Evolutionary conservation across 352 stramenopile genomes (phyloP).

Genomic region (Phytopythium montanum): DNA sequence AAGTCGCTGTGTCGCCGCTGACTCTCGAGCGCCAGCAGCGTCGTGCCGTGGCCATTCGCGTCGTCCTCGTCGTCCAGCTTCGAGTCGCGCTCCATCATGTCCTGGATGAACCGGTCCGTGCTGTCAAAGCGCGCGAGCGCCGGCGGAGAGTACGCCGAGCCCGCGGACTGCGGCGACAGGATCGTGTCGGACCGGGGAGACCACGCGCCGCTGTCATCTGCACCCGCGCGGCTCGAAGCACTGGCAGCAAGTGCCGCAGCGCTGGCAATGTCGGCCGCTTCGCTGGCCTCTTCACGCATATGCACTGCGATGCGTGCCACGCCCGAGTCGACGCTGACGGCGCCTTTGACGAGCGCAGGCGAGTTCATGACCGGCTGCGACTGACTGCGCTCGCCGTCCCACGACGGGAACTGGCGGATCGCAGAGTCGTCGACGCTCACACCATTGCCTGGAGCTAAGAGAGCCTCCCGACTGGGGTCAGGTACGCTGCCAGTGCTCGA

Average conservation of each 20-base stretch:
- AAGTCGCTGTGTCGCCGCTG: slow-evolving; percentile 20
- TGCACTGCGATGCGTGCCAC: slow-evolving; percentile 4
- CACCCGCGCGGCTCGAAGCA: slow-evolving; percentile 2
- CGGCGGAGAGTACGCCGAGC: slow-evolving; percentile 53
- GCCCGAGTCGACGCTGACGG: slow-evolving; percentile 46
- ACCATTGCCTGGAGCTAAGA: slow-evolving; percentile 2
- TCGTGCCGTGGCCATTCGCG: slow-evolving; percentile 14
- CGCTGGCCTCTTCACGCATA: neutral
- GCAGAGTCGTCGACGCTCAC: slow-evolving; percentile 7
- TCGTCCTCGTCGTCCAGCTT: slow-evolving; percentile 64
- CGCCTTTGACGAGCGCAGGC: slow-evolving; percentile 25
- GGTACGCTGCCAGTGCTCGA: slow-evolving; percentile 11
- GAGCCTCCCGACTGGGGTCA: neutral
- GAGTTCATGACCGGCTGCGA: slow-evolving; percentile 36
- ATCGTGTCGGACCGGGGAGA: slow-evolving; percentile 61
- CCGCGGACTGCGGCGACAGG: slow-evolving; percentile 49
- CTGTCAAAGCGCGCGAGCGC: slow-evolving; percentile 65
- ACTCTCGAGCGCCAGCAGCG: neutral
- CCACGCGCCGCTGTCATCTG: slow-evolving; percentile 33
- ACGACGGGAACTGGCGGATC: slow-evolving; percentile 1
- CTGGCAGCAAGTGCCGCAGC: neutral
- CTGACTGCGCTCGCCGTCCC: slow-evolving; percentile 27
- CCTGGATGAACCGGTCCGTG: slow-evolving; percentile 68
- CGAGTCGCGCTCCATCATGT: slow-evolving; percentile 66
- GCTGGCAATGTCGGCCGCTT: neutral